phyloP scores from a whole-genome alignment of 2,329 filamentous ascomycete genomes.

The Exophiala aquamarina region DNA sequence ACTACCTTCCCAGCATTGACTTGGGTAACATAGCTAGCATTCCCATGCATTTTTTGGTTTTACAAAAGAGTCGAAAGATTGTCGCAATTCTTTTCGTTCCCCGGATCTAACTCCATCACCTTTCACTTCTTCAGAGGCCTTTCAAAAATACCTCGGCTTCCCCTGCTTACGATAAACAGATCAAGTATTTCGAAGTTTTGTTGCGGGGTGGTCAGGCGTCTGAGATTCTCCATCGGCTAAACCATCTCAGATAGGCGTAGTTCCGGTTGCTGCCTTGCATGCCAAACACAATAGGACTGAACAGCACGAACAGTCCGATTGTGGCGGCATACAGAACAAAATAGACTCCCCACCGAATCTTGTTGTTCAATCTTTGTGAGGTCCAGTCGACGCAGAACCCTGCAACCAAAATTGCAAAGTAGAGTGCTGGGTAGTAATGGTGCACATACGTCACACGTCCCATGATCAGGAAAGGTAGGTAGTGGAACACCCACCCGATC shows the following conservation, averaged over 20 bases:
- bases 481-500: slow-evolving; percentile 94
- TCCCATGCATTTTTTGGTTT: slow-evolving; percentile 1
- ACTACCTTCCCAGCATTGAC: too few relatives aligned
- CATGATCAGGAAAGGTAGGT: slow-evolving; percentile 95
- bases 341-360: slow-evolving; percentile 69
- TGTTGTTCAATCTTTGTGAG: slow-evolving; percentile 64
- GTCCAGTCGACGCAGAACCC: slow-evolving; percentile 89
- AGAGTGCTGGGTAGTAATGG: slow-evolving; percentile 97
- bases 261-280: slow-evolving; percentile 84
- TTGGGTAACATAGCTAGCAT: too few relatives aligned
- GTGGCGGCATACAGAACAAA: slow-evolving; percentile 69
- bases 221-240: slow-evolving; percentile 79
- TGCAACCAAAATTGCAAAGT: slow-evolving; percentile 88
- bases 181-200: background rate
- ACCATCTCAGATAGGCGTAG: slow-evolving; percentile 93
- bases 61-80: slow-evolving; percentile 4
- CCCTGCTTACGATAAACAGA: background rate
- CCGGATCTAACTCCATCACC: background rate
- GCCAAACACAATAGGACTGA: slow-evolving; percentile 93
- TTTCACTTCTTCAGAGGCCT: too few relatives aligned
- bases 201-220: slow-evolving; percentile 47
- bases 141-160: background rate
- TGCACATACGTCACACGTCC: slow-evolving; percentile 98
- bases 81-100: background rate
- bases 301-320: slow-evolving; percentile 79